Evolutionary conservation across 225 moss, liverwort and hornwort genomes (phyloP), one percentile per base, ranked within the genome.

Genomic region (Bryoerythrophyllum caledonicum): DNA sequence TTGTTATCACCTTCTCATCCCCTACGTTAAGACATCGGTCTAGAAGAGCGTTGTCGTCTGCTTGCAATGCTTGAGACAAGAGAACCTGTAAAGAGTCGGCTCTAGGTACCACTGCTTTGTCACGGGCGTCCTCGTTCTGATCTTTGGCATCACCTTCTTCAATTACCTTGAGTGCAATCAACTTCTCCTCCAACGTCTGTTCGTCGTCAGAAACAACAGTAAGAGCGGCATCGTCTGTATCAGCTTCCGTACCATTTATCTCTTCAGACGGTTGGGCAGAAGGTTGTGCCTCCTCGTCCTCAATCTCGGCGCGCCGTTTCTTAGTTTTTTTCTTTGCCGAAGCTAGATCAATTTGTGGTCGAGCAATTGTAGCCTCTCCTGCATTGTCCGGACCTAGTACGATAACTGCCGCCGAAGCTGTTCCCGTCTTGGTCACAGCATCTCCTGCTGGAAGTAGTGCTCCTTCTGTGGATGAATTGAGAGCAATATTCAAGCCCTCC

Each of bases 381-480:
- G 90, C 95, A 86, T 85, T 95, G 69, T 93, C 99, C 48, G 88
- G 86, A 72, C 99, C 99, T 49, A 99, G 67, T 25, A 99, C 81
- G 17, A 87, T 90, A 38, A 92, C 79, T 68, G 72, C 55, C 57
- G 21, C 73, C 44, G 65, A 73, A 12, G 60, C 77, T 26, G 66
- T 30, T 23, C 27, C 8, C 23, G 21, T 37, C 38, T 62, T 73
- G 6, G 67, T 70, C 19, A 40, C 75, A 70, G 52, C 48, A 28
- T 81, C 73, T 25, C 83, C 78, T 34, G 82, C 82, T 63, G 89
- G 85, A 62, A 95, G 89, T 46, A 95, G 76, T 38, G 85, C 85
- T 60, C 91, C 93, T 74, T 86, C 86, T 70, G 68, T 58, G 38
- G 75, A 40, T 35, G 85, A 52, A 32, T 55, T 75, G 15, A 99